phyloP scores from a whole-genome alignment of 352 stramenopile genomes.

The Blastocystis sp. region DNA sequence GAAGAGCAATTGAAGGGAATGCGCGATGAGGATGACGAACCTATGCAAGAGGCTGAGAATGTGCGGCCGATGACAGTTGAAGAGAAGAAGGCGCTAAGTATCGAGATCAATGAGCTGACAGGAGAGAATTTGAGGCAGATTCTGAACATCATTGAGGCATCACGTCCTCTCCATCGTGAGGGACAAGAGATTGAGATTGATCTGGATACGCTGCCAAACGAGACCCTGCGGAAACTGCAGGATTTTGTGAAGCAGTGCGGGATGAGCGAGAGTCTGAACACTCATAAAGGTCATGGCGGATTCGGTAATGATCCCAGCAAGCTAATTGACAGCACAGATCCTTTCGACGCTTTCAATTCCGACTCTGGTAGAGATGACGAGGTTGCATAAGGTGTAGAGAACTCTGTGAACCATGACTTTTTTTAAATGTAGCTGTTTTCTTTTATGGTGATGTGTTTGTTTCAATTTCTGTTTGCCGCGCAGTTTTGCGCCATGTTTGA shows the following conservation, averaged over 20 bases:
- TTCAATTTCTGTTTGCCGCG: not conserved
- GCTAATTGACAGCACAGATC: not conserved
- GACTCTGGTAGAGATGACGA: conserved; percentile 22
- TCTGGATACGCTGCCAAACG: conserved; percentile 56
- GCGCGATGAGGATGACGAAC: not conserved
- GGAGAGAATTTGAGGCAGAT: conserved; percentile 37
- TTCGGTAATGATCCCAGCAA: conserved; percentile 15
- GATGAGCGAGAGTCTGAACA: not conserved
- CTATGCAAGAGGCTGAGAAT: not conserved
- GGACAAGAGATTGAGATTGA: conserved; percentile 57
- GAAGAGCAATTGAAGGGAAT: conserved; percentile 52
- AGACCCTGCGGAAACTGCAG: conserved; percentile 51
- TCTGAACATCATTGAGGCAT: conserved; percentile 61
- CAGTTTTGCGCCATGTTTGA: not conserved
- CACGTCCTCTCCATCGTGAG: conserved; percentile 3
- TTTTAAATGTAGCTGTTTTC: conserved; percentile 53
- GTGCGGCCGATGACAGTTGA: conserved; percentile 39
- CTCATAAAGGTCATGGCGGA: not conserved
- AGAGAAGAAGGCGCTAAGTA: conserved; percentile 61
- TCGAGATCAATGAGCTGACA: conserved; percentile 37
- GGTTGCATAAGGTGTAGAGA: not conserved
- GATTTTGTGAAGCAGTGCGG: conserved; percentile 34
- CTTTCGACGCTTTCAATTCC: conserved; percentile 17
- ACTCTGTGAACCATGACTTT: conserved; percentile 60
- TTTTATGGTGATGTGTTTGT: conserved; percentile 43